phyloP scores from a whole-genome alignment of 345 rosid genomes.

The Rhodamnia rubescens region DNA sequence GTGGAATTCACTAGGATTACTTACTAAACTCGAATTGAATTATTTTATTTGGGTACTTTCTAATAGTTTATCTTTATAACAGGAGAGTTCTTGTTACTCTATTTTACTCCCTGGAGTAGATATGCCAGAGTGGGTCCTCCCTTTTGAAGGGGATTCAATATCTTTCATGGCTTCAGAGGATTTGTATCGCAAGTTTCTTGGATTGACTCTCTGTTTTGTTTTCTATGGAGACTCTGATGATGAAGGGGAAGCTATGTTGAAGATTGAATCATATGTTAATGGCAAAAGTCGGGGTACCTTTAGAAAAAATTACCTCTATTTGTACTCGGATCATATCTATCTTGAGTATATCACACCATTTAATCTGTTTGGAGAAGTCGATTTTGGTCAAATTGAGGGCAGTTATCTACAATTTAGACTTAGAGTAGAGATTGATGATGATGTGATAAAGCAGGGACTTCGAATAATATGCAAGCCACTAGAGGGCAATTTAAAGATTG shows the following conservation, averaged over 20 bases:
- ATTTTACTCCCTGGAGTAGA: neutral
- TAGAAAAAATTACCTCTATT: accelerated
- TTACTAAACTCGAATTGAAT: neutral
- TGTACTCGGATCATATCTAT: no score
- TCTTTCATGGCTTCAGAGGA: neutral
- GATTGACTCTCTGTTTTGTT: accelerated
- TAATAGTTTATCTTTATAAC: neutral
- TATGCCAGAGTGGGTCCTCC: neutral
- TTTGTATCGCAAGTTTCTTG: neutral
- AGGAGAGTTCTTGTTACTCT: accelerated
- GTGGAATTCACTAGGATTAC: neutral
- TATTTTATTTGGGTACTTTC: neutral
- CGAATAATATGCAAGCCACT: neutral
- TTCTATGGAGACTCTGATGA: neutral
- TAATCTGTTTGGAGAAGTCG: no score
- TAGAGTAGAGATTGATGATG: accelerated
- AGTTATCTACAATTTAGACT: neutral
- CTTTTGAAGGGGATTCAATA: neutral
- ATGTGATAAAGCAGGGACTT: neutral
- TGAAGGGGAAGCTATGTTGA: accelerated
- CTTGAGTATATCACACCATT: accelerated
- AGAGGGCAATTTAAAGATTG: neutral
- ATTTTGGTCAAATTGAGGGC: no score
- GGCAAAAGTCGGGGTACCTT: no score
- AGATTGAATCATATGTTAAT: no score